phyloP scores from a whole-genome alignment of 2,329 filamentous ascomycete species.

The Xylariaceae sp. region DNA sequence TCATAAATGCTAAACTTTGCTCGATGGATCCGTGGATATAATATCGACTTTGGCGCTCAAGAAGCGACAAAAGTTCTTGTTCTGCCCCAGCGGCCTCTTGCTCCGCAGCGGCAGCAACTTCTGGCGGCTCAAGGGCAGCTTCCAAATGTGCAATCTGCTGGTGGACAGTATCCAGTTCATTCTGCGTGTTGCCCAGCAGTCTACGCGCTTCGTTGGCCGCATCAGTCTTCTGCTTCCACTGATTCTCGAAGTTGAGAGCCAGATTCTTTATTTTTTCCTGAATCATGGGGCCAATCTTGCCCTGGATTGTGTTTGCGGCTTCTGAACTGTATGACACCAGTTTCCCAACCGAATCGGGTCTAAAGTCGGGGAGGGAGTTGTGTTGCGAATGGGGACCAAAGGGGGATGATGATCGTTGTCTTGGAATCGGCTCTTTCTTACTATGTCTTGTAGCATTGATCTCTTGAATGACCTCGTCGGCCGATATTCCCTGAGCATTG shows the following conservation, averaged over 20 bases:
- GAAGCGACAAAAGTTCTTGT: conserved; percentile 47
- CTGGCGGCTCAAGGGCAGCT: conserved; percentile 53
- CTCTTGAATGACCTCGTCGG: conserved; percentile 78
- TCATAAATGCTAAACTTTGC: conserved; percentile 47
- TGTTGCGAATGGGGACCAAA: conserved; percentile 62
- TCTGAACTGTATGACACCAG: conserved; percentile 53
- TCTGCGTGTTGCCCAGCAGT: conserved; percentile 64
- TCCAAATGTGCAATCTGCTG: conserved; percentile 60
- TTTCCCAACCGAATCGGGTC: conserved; percentile 43
- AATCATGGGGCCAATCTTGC: conserved; percentile 66
- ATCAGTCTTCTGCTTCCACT: conserved; percentile 70
- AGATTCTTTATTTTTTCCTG: conserved; percentile 71
- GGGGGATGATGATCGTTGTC: conserved; percentile 72
- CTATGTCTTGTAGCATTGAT: conserved; percentile 64
- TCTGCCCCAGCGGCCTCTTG: conserved; percentile 51
- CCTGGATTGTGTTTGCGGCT: conserved; percentile 67
- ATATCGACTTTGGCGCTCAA: conserved; percentile 52
- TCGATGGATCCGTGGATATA: conserved; percentile 53
- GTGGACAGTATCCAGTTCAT: conserved; percentile 61
- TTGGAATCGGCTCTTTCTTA: conserved; percentile 55
- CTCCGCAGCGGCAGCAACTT: conserved; percentile 48
- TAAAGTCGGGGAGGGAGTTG: conserved; percentile 52
- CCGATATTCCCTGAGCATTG: conserved; percentile 78
- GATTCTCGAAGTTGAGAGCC: conserved; percentile 68
- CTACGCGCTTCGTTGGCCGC: conserved; percentile 66